A percentile compares a stretch with the other conserved stretches of the same genome.
phyloP scores from a whole-genome alignment of 176 grass and related monocot genomes.

The Paspalum notatum region DNA sequence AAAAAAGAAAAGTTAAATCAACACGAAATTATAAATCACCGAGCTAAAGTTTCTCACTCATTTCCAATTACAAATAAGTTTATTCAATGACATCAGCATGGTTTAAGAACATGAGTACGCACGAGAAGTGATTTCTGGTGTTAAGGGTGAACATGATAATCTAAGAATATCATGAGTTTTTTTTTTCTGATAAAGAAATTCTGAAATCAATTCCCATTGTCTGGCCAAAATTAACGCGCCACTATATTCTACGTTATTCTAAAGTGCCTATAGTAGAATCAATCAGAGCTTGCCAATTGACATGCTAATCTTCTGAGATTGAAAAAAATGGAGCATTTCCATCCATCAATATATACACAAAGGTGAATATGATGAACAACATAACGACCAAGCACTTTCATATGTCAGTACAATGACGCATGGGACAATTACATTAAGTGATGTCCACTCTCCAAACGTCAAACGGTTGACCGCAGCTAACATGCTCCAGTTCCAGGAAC shows the following conservation, averaged over 20 bases:
- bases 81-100: background rate
- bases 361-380: background rate
- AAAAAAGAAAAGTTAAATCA: too few relatives aligned
- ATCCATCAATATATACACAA: background rate
- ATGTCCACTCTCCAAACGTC: background rate
- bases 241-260: background rate
- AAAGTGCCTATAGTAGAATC: background rate
- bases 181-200: background rate
- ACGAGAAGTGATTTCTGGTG: background rate
- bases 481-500: conserved; percentile 33
- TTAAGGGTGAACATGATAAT: background rate
- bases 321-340: background rate
- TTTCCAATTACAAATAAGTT: background rate
- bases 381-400: conserved; percentile 31
- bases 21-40: background rate
- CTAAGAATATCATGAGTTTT: background rate
- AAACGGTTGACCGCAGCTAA: conserved; percentile 12
- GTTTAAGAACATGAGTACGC: background rate
- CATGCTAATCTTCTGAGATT: background rate
- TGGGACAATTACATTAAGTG: background rate
- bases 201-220: background rate
- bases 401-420: conserved; percentile 33
- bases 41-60: background rate
- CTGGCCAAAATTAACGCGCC: background rate
- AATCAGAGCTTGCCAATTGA: background rate